Evolutionary conservation across 2,329 filamentous ascomycete species (phyloP).

Genomic region (Ustilaginoidea virens): DNA sequence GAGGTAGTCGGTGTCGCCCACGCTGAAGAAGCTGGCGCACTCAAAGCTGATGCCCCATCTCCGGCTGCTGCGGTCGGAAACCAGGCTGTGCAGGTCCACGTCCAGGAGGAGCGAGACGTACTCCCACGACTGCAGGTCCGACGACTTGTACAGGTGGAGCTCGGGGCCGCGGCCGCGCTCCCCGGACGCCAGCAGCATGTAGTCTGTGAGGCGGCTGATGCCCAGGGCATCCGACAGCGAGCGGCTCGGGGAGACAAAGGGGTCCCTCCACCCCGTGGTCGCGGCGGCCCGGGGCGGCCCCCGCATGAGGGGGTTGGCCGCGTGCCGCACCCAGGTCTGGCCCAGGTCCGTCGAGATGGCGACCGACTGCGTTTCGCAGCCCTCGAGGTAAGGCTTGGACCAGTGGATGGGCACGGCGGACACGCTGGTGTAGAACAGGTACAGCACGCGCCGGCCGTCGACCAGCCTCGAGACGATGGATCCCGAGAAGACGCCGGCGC

Average conservation of each 20-base stretch:
- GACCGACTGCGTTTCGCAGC: conserved; percentile 27
- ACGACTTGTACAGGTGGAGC: conserved; percentile 9
- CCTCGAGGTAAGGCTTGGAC: conserved; percentile 26
- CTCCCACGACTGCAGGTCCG: conserved; percentile 8
- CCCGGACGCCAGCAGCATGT: conserved; percentile 24
- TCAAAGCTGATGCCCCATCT: conserved; percentile 8
- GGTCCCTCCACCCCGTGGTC: conserved; percentile 13
- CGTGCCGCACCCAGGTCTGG: conserved; percentile 8
- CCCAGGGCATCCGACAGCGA: conserved; percentile 8
- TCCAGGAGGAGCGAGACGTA: conserved; percentile 7
- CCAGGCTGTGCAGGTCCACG: conserved; percentile 2
- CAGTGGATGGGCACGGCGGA: conserved; percentile 28
- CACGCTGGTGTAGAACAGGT: conserved; percentile 26
- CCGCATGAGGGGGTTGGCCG: conserved; percentile 8
- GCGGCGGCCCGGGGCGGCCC: conserved; percentile 8
- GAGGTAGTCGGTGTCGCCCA: conserved; percentile 6
- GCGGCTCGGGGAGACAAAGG: conserved; percentile 10
- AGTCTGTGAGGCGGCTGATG: conserved; percentile 12
- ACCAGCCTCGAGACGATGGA: conserved; percentile 24
- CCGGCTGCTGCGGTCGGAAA: conserved; percentile 2
- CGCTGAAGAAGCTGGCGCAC: conserved; percentile 11
- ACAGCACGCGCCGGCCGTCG: conserved; percentile 16
- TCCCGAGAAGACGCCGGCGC: conserved; percentile 26
- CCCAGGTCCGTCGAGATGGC: conserved; percentile 22
- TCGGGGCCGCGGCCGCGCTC: conserved; percentile 9